Evolutionary conservation across 148 eudicot species (phyloP), one percentile per base, ranked within the genome.

Genomic region (Euryodendron excelsum): DNA sequence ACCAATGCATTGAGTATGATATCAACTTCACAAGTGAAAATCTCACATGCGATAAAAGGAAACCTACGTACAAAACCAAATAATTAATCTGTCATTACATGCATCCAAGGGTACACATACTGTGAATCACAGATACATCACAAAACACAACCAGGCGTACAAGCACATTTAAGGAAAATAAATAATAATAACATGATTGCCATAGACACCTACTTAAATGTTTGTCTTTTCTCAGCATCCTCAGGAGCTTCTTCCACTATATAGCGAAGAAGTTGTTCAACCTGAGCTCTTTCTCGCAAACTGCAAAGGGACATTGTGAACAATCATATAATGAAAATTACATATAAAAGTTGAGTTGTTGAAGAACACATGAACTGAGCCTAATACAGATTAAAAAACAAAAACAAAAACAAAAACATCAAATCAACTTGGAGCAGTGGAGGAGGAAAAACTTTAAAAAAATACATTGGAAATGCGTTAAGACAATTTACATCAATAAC

Each of bases 21-120:
- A 89, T 94, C 98, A 81, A 94, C 98, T 84, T 94, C 98, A 89
- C 98, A 94, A 28, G 96, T 92, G 69, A 95, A 89, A 65, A 95
- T 93, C 85, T 95, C 99, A 84, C 97, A 95, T 62, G 97, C 86
- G 84, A 95, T 80, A 72, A 95, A 93, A 79, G 99, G 99, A 82
- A 93, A 91, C 91, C 99, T 95, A 58, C 75, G 77, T 18, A 39
- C 17, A 72, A 21, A 55, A 72, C 62, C 62, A 75, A 50, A 72
- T 56, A 48, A n/a, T n/a, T n/a, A 69, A 64, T 37, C 14, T 72
- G 25, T 56, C 28, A 28, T 4, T 65, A 59, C 14, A 55, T 69
- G 58, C 62, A 83, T 45, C 60, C 65, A n/a, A n/a, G n/a, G n/a
- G n/a, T n/a, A 56, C 23, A 72, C 11, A 75, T 34, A 53, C 61